These are phyloP conservation scores for Sechiopsis laciniata DNA, from an alignment of 306 rosid genomes.

Conservation along the genomic window DNA sequence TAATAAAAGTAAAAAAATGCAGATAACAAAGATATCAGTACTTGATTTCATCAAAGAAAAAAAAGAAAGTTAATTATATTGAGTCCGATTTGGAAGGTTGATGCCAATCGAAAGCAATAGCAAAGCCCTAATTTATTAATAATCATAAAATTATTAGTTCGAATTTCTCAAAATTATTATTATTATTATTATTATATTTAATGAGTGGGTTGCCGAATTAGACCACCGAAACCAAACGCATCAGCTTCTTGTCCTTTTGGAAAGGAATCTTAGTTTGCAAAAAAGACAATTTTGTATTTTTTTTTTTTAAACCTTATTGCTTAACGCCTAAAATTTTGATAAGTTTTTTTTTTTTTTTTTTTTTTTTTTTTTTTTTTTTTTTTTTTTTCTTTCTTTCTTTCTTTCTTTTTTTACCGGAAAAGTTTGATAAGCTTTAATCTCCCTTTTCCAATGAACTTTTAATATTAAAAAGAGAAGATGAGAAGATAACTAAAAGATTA, in stretches of 20 bases:
- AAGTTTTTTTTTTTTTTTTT: too few relatives aligned
- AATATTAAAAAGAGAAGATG: too few relatives aligned
- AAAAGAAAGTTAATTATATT: not conserved
- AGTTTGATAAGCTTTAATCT: not conserved
- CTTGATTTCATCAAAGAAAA: not conserved
- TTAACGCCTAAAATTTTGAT: not conserved
- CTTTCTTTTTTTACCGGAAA: too few relatives aligned
- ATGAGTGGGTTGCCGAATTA: slow-evolving; percentile 9
- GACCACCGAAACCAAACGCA: slow-evolving; percentile 6
- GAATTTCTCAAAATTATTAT: too few relatives aligned
- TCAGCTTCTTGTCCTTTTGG: slow-evolving; percentile 6
- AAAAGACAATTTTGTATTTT: not conserved
- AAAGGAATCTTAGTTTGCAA: not conserved
- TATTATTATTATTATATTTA: too few relatives aligned
- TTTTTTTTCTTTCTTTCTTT: too few relatives aligned
- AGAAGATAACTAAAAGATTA: not conserved
- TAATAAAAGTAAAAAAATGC: too few relatives aligned
- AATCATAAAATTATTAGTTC: too few relatives aligned
- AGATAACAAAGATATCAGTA: not conserved
- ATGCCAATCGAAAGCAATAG: not conserved
- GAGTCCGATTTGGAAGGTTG: not conserved
- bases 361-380: too few relatives aligned
- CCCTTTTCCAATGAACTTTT: not conserved
- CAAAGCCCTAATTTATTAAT: too few relatives aligned
- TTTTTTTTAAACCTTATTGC: not conserved